Evolutionary conservation across 805 yeast genomes (phyloP), one percentile per base, ranked within the genome.

Genomic region (Wickerhamiella azyma): DNA sequence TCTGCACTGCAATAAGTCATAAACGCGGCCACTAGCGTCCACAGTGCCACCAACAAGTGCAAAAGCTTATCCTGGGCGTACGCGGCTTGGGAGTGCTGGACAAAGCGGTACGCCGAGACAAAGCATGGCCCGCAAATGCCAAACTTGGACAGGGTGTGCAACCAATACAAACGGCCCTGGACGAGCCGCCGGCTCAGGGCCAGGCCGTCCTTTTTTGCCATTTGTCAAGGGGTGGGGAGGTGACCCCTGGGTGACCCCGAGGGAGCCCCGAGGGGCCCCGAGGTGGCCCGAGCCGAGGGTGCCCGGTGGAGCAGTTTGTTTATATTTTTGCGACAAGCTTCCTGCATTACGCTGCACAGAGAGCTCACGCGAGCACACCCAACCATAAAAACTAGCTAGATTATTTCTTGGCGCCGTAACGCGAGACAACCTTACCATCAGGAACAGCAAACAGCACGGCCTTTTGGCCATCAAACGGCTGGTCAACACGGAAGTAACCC

Each of bases 371-470:
- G n/a, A n/a, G n/a, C n/a, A n/a, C n/a, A n/a, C n/a, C n/a, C n/a
- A n/a, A n/a, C n/a, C n/a, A n/a, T n/a, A n/a, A n/a, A n/a, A n/a
- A n/a, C n/a, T n/a, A n/a, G n/a, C n/a, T 16, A 8, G 37, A 10
- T 36, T 36, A 42, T 16, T 71, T 70, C 70, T 81, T 81, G 45
- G 80, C 76, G 62, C 88, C 89, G 62, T 81, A 81, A 56, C 70
- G 75, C 65, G 79, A 79, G 37, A 78, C 81, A 46, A 80, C 65
- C 68, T 88, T 89, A 63, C 97, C 97, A 64, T 89, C 97, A 52
- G 97, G 97, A 57, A 89, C 85, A 53, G 95, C 81, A 69, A 82
- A 89, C 72, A 89, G 81, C 43, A 81, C 79, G 52, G 77, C 80
- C 52, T 77, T 76, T 55, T 76, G 69, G 48, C 79, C 82, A 49